Evolutionary conservation across 192 early-diverging fungal genomes (phyloP).

Genomic region (Geranomyces variabilis): DNA sequence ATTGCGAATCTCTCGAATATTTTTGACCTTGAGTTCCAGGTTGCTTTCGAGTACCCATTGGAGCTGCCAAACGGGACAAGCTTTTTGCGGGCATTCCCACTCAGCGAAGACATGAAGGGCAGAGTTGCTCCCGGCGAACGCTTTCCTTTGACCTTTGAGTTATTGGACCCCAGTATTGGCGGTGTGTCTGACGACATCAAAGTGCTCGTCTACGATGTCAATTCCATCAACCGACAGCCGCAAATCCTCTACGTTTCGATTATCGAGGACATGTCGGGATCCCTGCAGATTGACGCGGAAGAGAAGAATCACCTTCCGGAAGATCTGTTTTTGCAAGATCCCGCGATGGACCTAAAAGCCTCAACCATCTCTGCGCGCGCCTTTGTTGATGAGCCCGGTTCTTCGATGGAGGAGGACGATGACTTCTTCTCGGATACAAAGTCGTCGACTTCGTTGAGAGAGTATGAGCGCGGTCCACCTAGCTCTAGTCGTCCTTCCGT

Average conservation of each 20-base stretch:
- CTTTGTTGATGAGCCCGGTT: conserved; percentile 25
- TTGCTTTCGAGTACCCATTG: conserved; percentile 73
- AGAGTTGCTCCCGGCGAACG: conserved; percentile 61
- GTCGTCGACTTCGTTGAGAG: conserved; percentile 31
- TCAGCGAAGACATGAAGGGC: conserved; percentile 63
- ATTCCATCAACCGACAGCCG: conserved; percentile 61
- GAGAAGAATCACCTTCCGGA: conserved; percentile 11
- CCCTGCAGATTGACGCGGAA: not conserved
- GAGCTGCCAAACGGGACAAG: conserved; percentile 66
- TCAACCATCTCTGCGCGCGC: conserved; percentile 1
- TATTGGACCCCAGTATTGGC: conserved; percentile 61
- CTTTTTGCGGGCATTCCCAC: conserved; percentile 61
- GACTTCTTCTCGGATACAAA: conserved; percentile 21
- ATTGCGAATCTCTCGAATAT: conserved; percentile 69
- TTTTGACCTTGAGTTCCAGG: conserved; percentile 69
- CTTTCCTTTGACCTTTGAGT: conserved; percentile 59
- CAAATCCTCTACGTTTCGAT: conserved; percentile 68
- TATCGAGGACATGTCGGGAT: conserved; percentile 53
- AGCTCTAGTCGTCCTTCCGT: conserved; percentile 19
- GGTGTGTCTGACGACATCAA: conserved; percentile 79
- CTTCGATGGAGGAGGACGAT: conserved; percentile 31
- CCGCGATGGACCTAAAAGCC: not conserved
- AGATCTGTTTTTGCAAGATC: conserved; percentile 15
- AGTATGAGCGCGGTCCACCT: not conserved
- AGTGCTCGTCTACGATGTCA: conserved; percentile 68